phyloP scores from a whole-genome alignment of 2,329 filamentous ascomycete species.

The Aspergillus piperis region DNA sequence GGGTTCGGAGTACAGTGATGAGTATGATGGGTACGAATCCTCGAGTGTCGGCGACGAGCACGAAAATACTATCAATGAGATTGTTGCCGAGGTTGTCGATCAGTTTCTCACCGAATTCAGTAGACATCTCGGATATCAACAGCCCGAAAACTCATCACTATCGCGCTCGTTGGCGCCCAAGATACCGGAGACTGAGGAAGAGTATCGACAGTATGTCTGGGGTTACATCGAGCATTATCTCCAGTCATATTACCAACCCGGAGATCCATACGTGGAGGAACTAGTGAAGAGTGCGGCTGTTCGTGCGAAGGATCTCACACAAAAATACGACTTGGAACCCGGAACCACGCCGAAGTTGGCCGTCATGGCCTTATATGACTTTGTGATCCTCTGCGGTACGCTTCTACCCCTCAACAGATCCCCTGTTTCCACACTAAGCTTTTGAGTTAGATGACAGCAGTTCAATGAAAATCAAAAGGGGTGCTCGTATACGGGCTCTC shows the following conservation, averaged over 20 bases:
- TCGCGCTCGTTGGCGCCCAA: neutral
- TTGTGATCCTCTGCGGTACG: conserved; percentile 8
- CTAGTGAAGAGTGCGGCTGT: neutral
- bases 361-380: conserved; percentile 6
- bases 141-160: neutral
- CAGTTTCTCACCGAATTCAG: neutral
- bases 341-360: neutral
- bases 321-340: neutral
- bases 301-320: neutral
- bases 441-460: neutral
- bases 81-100: neutral
- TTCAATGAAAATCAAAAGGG: neutral
- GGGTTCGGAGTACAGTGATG: neutral
- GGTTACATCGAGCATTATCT: neutral
- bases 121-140: neutral
- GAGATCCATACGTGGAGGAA: neutral
- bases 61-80: neutral
- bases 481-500: neutral
- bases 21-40: neutral
- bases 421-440: neutral
- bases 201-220: conserved; percentile 3
- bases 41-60: neutral
- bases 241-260: neutral
- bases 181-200: neutral
- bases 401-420: neutral